A percentile compares a stretch with the other conserved stretches of the same genome.
phyloP scores from a whole-genome alignment of 805 yeast genomes.

The Ogataea trehalophila region DNA sequence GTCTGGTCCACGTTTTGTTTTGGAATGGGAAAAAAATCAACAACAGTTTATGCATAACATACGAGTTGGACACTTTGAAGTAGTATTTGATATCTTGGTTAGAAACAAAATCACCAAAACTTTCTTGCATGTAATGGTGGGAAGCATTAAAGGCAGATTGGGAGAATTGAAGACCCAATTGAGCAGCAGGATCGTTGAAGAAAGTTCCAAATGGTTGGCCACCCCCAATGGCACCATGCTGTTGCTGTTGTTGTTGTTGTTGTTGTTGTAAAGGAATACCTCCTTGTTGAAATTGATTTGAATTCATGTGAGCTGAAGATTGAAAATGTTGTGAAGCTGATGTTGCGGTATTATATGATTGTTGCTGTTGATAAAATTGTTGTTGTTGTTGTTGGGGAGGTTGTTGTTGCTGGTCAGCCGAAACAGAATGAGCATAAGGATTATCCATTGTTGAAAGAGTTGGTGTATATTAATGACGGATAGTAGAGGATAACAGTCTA shows the following conservation, averaged over 20 bases:
- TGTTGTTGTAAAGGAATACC: not conserved
- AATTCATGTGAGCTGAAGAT: constrained; percentile 7
- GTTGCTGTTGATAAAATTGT: constrained; percentile 16
- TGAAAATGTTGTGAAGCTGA: constrained; percentile 20
- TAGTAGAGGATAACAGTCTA: too few relatives aligned
- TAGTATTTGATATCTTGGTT: constrained; percentile 68
- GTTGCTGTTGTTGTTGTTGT: constrained; percentile 2
- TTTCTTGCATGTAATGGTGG: constrained; percentile 72
- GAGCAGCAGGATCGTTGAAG: constrained; percentile 73
- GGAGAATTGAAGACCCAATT: constrained; percentile 85
- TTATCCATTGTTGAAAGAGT: constrained; percentile 29
- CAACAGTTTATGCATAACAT: constrained; percentile 69
- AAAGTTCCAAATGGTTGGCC: constrained; percentile 34
- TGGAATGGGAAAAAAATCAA: constrained; percentile 82
- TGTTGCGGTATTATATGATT: constrained; percentile 12
- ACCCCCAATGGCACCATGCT: constrained; percentile 1
- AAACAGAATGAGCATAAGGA: constrained; percentile 38
- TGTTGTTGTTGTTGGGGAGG: constrained; percentile 19
- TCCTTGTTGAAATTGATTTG: not conserved
- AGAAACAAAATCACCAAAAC: constrained; percentile 49
- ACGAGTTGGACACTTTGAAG: constrained; percentile 86
- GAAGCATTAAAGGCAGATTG: constrained; percentile 79
- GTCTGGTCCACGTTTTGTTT: constrained; percentile 78
- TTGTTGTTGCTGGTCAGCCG: constrained; percentile 15
- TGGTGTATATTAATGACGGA: too few relatives aligned